Evolutionary conservation across 2,329 filamentous ascomycete species (phyloP).

Genomic region (Bipolaris gigantea): DNA sequence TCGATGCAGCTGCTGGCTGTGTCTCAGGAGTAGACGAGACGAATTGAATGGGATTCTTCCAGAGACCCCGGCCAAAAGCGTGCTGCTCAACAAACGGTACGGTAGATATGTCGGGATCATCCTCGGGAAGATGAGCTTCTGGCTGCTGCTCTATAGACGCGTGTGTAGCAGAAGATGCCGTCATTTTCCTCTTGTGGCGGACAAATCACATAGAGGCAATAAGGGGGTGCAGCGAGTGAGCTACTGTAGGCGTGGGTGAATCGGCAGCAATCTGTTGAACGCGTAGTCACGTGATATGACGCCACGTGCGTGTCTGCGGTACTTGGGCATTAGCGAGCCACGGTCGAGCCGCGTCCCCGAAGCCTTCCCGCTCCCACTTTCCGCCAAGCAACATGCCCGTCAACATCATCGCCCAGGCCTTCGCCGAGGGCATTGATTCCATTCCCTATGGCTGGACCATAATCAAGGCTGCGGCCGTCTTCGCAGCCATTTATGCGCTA

Average conservation of each 20-base stretch:
- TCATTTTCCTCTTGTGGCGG: constrained; percentile 13
- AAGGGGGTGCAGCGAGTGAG: neutral
- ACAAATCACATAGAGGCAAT: neutral
- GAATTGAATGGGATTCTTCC: constrained; percentile 62
- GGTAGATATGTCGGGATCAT: constrained; percentile 59
- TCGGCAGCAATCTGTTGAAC: constrained; percentile 15
- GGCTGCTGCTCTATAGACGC: constrained; percentile 8
- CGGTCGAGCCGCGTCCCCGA: constrained; percentile 28
- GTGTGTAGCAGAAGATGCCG: constrained; percentile 4
- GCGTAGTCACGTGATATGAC: constrained; percentile 37
- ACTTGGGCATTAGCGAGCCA: constrained; percentile 25
- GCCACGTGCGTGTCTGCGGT: constrained; percentile 23
- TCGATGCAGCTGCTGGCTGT: constrained; percentile 25
- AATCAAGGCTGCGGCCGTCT: constrained; percentile 56
- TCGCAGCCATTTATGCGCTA: constrained; percentile 57
- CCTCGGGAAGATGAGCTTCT: constrained; percentile 23
- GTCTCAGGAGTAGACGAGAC: constrained; percentile 52
- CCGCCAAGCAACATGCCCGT: constrained; percentile 59
- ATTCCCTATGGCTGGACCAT: constrained; percentile 58
- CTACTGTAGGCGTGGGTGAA: constrained; percentile 10
- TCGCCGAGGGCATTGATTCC: constrained; percentile 57
- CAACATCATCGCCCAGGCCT: constrained; percentile 58
- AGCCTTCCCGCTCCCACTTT: constrained; percentile 23
- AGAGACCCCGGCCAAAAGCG: constrained; percentile 63
- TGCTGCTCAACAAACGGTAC: constrained; percentile 61